Evolutionary conservation across 441 rosid species (phyloP), one percentile per base, ranked within the genome.

Genomic region (Gossypium davidsonii): DNA sequence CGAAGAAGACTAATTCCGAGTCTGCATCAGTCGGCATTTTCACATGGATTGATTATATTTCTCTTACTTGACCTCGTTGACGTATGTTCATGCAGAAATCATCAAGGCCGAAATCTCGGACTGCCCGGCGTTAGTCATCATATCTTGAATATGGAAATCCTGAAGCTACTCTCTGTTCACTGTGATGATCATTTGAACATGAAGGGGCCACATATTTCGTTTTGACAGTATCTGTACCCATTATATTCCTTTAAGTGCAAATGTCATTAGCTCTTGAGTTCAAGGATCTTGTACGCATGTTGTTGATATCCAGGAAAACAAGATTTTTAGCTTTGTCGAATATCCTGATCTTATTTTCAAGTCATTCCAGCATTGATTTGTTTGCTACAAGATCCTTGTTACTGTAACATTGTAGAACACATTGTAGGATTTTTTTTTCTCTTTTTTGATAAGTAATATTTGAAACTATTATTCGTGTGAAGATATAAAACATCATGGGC

Each of bases 21-120:
- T 15, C 46, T 28, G 42, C 20, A 48, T 67, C 12, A 46, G 67
- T 71, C 44, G 26, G 1, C 21, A 14, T n/a, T 15, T 34, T 60
- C 61, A 65, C 31, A 17, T 70, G 67, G 48, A 63, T 49, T 28
- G 26, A 34, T 62, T 28, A 17, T 37, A 72, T 75, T 71, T 65
- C 56, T 53, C 71, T 59, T 42, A 6, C 12, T 12, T 25, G 15
- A 44, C 10, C 64, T 64, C 12, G 37, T 76, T 71, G 52, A 66
- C 65, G n/a, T 73, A 56, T 71, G 51, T 67, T 20, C 31, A 75
- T 76, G 82, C 87, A 94, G 98, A 94, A 87, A 83, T 80, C 90
- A 67, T 73, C 90, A 46, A 90, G 92, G 84, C 89, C 93, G 34
- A 94, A 89, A 76, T 79, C 93, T 61, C 89, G 98, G 79, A 81